Evolutionary conservation across 164 flowering plant genomes (phyloP).

Genomic region (Cinnamomum chago): DNA sequence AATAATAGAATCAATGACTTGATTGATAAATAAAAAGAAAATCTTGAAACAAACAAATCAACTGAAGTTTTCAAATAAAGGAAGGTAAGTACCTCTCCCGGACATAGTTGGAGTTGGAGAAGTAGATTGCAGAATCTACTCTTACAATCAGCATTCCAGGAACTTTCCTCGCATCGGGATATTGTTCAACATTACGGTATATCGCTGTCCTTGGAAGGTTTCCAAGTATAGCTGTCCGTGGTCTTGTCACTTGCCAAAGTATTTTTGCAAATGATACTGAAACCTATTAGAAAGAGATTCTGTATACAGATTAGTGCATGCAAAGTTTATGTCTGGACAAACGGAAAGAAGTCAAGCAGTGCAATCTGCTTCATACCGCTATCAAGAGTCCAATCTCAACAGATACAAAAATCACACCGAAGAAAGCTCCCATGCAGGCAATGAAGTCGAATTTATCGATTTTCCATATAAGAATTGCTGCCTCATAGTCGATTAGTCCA

Average conservation of each 20-base stretch:
- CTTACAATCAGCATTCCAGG: slow-evolving; percentile 63
- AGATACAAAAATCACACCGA: slow-evolving; percentile 73
- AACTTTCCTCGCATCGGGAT: slow-evolving; percentile 62
- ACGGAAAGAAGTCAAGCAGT: not conserved
- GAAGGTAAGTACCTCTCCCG: slow-evolving; percentile 55
- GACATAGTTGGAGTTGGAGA: slow-evolving; percentile 78
- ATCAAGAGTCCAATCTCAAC: slow-evolving; percentile 88
- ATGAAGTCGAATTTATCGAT: slow-evolving; percentile 84
- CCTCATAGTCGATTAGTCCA: slow-evolving; percentile 62
- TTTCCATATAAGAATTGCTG: slow-evolving; percentile 72
- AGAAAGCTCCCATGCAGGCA: slow-evolving; percentile 92
- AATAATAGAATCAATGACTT: too few relatives aligned
- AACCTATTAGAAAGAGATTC: slow-evolving; percentile 34
- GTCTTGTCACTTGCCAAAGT: slow-evolving; percentile 80
- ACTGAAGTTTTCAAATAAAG: not conserved
- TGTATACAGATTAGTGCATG: not conserved
- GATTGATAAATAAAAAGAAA: too few relatives aligned
- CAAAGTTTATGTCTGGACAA: not conserved
- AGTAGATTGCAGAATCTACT: slow-evolving; percentile 83
- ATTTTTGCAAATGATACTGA: slow-evolving; percentile 74
- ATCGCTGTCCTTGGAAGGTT: slow-evolving; percentile 55
- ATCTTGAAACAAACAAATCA: too few relatives aligned
- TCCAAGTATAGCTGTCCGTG: slow-evolving; percentile 68
- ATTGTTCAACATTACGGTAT: slow-evolving; percentile 68
- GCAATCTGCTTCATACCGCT: slow-evolving; percentile 45